A percentile compares a stretch with the other conserved stretches of the same genome.
phyloP scores from a whole-genome alignment of 495 filamentous ascomycete genomes.

The Hyaloscypha hepaticicola region DNA sequence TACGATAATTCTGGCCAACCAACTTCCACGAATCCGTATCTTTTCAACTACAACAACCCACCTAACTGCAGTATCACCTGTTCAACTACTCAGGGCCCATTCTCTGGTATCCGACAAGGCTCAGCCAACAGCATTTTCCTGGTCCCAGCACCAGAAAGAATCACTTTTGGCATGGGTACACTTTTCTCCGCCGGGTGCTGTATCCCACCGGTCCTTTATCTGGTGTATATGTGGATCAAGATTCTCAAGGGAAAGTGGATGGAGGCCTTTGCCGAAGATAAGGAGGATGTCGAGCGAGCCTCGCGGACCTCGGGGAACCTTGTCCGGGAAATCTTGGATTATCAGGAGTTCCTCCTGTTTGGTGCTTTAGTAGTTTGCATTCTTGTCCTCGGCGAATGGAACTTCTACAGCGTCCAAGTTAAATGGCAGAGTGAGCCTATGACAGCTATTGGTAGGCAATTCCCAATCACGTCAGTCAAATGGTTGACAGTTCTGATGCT shows the following conservation, averaged over 20 bases:
- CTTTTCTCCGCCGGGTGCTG: conserved; percentile 60
- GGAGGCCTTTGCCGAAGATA: conserved; percentile 43
- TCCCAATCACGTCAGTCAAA: too few relatives aligned
- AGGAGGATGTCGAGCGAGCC: too few relatives aligned
- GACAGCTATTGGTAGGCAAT: conserved; percentile 6
- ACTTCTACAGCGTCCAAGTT: conserved; percentile 54
- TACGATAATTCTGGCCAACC: conserved; percentile 41
- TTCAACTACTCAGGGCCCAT: conserved; percentile 47
- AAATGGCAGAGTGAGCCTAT: conserved; percentile 56
- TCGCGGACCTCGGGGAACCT: too few relatives aligned
- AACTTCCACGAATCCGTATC: conserved; percentile 27
- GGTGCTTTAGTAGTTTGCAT: conserved; percentile 53
- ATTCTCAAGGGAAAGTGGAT: conserved; percentile 52
- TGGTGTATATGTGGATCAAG: conserved; percentile 57
- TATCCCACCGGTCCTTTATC: conserved; percentile 55
- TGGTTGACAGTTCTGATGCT: too few relatives aligned
- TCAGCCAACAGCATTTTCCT: conserved; percentile 55
- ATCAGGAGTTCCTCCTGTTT: conserved; percentile 54
- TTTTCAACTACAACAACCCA: conserved; percentile 40
- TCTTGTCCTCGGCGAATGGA: conserved; percentile 54
- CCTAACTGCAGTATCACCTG: conserved; percentile 39
- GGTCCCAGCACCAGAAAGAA: conserved; percentile 47
- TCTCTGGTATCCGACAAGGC: conserved; percentile 49
- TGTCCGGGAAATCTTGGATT: conserved; percentile 45
- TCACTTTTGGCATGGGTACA: conserved; percentile 53